Evolutionary conservation across 139 green algal genomes (phyloP).

Genomic region (Chlorella sp.): DNA sequence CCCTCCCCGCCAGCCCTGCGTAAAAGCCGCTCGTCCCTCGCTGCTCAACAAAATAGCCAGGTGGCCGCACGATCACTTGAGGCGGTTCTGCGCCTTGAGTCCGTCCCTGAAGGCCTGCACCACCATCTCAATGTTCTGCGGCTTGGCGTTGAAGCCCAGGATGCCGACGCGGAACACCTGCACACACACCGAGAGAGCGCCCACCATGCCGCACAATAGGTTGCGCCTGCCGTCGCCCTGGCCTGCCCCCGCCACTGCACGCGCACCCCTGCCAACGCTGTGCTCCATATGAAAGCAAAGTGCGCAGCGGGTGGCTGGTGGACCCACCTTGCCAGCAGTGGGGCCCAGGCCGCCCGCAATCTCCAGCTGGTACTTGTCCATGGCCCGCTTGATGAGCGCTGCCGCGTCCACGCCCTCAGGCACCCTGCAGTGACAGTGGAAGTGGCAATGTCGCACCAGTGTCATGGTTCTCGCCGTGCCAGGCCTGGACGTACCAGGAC

Average conservation of each 20-base stretch:
- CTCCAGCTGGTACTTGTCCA: constrained; percentile 55
- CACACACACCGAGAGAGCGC: too few species aligned
- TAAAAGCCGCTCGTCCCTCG: too few species aligned
- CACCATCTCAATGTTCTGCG: constrained; percentile 74
- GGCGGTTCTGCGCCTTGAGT: constrained; percentile 70
- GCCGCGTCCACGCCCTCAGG: constrained; percentile 78
- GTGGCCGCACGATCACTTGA: constrained; percentile 14
- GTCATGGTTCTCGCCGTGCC: too few species aligned
- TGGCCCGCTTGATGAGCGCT: constrained; percentile 71
- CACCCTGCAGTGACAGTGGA: constrained; percentile 40
- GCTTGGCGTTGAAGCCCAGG: constrained; percentile 83
- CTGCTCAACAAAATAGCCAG: too few species aligned
- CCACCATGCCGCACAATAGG: background rate
- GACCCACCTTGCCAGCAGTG: constrained; percentile 69
- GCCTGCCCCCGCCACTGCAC: too few species aligned
- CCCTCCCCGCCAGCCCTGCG: too few species aligned
- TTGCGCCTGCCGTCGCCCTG: too few species aligned
- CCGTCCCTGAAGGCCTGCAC: constrained; percentile 74
- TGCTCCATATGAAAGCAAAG: too few species aligned
- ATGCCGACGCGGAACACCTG: constrained; percentile 73
- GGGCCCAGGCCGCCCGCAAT: constrained; percentile 68
- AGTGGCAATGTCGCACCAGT: too few species aligned
- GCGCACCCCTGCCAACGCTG: too few species aligned
- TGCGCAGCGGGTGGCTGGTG: too few species aligned
- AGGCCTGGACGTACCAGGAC: too few species aligned